Base-by-base conservation (phyloP, 768 basidiomycete species). In the Piloderma croceum region DNA sequence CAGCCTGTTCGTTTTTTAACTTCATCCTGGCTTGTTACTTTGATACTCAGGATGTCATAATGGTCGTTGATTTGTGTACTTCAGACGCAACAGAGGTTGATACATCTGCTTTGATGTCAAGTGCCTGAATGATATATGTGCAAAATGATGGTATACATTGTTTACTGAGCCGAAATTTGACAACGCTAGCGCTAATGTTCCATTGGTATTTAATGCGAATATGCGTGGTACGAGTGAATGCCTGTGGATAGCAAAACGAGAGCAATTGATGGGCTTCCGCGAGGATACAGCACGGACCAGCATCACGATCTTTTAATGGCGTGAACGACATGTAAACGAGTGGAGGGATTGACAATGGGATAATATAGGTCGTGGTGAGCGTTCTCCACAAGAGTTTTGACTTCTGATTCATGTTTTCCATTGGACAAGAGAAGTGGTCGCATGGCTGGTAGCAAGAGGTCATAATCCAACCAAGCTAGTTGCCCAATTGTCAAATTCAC, bases 381-480 rank as follows among this genome's bases (percentile, higher is more conserved):
- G 40, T 75, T 73, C 43, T 69, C 68, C 43, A 83, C 73, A 38
- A 84, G 65, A 24, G 65, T 67, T 53, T 71, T 72, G 6, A 76
- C 79, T 40, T 70, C 68, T 42, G 69, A 67, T 34, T 76, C 74
- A 19, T 72, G 62, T 38, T 81, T 60, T 5, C 74, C 78, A 34
- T 66, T 59, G 31, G 67, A 64, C 35, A 81, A 57, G 53, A 83
- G 73, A 29, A 81, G 64, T 11, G 79, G 79, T 39, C 71, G 74
- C 45, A 84, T 57, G 4, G 79, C 77, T 23, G 79, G 79, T 25
- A 84, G 63, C 45, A 83, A 68, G 18, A 75, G 66, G 47, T 84
- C 83, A 49, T 76, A 77, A 45, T 77, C 74, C 77, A 83, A 76
- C 83, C 83, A 84, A 29, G 81, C 79, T 17, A 84, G 60, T 50